Base-by-base conservation (phyloP, 1,139 yeast species). In the Zygosaccharomyces pseudobailii region DNA sequence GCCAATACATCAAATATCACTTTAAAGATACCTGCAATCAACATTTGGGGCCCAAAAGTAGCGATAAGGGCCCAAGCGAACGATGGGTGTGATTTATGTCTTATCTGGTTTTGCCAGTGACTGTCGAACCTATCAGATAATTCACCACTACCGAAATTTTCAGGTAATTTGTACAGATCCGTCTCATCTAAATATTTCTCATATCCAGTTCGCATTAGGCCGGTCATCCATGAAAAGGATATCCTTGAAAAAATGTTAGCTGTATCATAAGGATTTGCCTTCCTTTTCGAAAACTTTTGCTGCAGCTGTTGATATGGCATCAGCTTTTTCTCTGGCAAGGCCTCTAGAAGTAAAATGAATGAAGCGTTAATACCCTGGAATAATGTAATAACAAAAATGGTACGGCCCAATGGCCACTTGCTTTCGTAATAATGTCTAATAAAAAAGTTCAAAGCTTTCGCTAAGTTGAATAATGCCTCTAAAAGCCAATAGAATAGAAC, bases 161-260 rank as follows among this genome's bases (percentile, higher is more conserved):
- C 62, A 13, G 98, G 97, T 50, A 92, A 74, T 19, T 80, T 76
- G 13, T 97, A 97, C 55, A 92, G 75, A 66, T 92, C 97, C 2
- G 72, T 71, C 60, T 86, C 92, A 8, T 83, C 77, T 55, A 92
- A 73, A 63, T 69, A 92, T 48, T 84, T 82, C 25, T 73, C 68
- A 62, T 86, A 87, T 21, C 99, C 99, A 49, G 77, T 78, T 62
- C 75, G 82, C 96, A 92, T 90, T 62, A 92, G 72, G 4, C 84
- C 87, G 2, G 90, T 80, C 95, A 92, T 86, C 99, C 99, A 92
- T 36, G 80, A 73, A 66, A 92, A 92, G 0, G 95, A 82, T 49
- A 94, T 72, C 52, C 79, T 76, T 17, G 95, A 81, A 60, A 90
- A 89, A 22, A 89, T 71, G 62, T 90, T 86, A 9, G 99, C 95